Evolutionary conservation across 495 filamentous ascomycete species (phyloP).

Genomic region (Penicillium cataractarum): DNA sequence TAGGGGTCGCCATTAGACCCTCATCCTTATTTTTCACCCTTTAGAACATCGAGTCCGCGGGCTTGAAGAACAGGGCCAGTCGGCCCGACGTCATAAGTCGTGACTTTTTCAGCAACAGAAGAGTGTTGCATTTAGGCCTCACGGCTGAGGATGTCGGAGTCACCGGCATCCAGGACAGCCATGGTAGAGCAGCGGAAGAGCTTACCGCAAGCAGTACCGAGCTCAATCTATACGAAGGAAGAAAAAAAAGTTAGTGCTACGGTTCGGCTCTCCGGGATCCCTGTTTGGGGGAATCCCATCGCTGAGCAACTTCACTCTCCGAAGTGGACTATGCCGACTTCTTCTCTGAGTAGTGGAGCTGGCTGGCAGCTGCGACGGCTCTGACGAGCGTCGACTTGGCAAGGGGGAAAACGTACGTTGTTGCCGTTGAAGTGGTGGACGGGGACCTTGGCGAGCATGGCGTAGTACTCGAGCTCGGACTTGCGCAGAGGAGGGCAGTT

Average conservation of each 20-base stretch:
- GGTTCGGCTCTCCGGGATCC: constrained; percentile 34
- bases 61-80: constrained; percentile 1
- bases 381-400: constrained; percentile 14
- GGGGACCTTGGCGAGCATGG: constrained; percentile 90
- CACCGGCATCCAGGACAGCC: constrained; percentile 96
- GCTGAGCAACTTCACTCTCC: constrained; percentile 70
- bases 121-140: constrained; percentile 23
- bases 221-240: constrained; percentile 74
- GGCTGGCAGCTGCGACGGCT: constrained; percentile 27
- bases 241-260: constrained; percentile 23
- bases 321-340: constrained; percentile 31
- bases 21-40: constrained; percentile 5
- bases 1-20: constrained; percentile 10
- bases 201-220: constrained; percentile 94
- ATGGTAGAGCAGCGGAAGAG: constrained; percentile 85
- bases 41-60: neutral
- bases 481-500: constrained; percentile 97
- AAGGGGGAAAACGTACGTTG: constrained; percentile 73
- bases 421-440: constrained; percentile 98
- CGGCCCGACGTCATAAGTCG: constrained; percentile 17
- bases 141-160: constrained; percentile 84
- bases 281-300: constrained; percentile 31
- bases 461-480: constrained; percentile 91
- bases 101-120: constrained; percentile 16
- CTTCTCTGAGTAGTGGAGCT: constrained; percentile 40